Evolutionary conservation across 306 rosid genomes (phyloP).

Genomic region (Fragaria nilgerrensis): DNA sequence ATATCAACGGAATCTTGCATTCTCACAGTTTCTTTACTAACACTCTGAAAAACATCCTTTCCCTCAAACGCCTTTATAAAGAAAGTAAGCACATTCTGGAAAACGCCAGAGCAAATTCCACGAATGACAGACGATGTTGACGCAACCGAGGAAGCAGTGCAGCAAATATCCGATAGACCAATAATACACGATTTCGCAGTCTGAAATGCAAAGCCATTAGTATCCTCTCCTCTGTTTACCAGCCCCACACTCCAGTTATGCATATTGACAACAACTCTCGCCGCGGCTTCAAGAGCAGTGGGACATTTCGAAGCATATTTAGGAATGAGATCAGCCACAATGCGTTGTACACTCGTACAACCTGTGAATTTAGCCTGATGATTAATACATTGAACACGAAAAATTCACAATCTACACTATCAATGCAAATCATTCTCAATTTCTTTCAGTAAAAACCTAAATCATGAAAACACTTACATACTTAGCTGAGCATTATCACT

Average conservation of each 20-base stretch:
- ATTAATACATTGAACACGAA: conserved; percentile 20
- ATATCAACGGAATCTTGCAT: conserved; percentile 53
- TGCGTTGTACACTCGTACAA: conserved; percentile 75
- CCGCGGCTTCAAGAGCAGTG: conserved; percentile 84
- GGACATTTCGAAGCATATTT: conserved; percentile 81
- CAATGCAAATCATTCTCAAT: background rate
- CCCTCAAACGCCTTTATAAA: conserved; percentile 60
- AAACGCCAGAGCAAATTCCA: conserved; percentile 76
- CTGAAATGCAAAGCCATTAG: conserved; percentile 66
- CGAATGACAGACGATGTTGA: conserved; percentile 66
- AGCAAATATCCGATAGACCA: conserved; percentile 74
- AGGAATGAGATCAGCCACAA: conserved; percentile 89
- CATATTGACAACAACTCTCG: conserved; percentile 74
- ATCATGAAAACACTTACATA: background rate
- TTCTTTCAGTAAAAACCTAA: background rate
- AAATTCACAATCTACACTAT: background rate
- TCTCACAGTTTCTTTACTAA: conserved; percentile 55
- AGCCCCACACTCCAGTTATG: conserved; percentile 59
- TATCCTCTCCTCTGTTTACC: conserved; percentile 65
- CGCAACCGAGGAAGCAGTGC: conserved; percentile 60
- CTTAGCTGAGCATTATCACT: background rate
- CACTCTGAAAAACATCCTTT: conserved; percentile 56
- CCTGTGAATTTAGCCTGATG: conserved; percentile 50
- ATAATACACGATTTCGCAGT: conserved; percentile 67
- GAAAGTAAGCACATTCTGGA: conserved; percentile 69